Conservation (phyloP, 208 protist species). For the Entamoeba invadens region DNA sequence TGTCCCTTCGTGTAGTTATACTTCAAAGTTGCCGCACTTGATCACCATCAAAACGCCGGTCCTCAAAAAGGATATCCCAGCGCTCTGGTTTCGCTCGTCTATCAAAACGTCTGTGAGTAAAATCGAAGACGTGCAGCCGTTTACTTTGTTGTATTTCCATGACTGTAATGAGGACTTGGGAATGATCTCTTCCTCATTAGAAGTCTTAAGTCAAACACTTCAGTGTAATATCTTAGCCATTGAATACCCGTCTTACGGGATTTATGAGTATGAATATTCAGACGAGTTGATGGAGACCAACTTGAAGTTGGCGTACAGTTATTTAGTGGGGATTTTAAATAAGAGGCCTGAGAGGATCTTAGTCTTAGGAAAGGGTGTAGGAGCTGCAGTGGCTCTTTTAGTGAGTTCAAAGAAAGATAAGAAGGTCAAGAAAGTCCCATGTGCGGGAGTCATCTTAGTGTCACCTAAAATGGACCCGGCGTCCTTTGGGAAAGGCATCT, state of each 20-base stretch:
- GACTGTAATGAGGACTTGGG: not conserved
- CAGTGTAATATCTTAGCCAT: not conserved
- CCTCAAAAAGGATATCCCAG: not conserved
- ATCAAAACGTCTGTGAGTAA: not conserved
- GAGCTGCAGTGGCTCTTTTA: not conserved
- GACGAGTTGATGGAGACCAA: not conserved
- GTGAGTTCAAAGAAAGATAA: not conserved
- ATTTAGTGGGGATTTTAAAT: not conserved
- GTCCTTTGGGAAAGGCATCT: not conserved
- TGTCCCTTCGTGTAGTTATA: not conserved
- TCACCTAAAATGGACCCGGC: not conserved
- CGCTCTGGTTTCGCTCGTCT: not conserved
- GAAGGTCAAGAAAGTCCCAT: not conserved
- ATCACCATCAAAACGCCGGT: not conserved
- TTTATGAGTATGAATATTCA: not conserved
- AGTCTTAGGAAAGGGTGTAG: not conserved
- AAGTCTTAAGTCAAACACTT: not conserved
- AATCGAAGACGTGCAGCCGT: not conserved
- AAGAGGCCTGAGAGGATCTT: not conserved
- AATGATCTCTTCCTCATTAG: not conserved
- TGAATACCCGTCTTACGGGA: not conserved
- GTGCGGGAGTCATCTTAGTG: not conserved
- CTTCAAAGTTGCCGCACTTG: not conserved
- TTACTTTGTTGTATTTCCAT: not conserved
- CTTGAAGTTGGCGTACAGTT: not conserved